Base-by-base conservation (phyloP, 2,329 filamentous ascomycete genomes). In the Pestalotiopsis fici region DNA sequence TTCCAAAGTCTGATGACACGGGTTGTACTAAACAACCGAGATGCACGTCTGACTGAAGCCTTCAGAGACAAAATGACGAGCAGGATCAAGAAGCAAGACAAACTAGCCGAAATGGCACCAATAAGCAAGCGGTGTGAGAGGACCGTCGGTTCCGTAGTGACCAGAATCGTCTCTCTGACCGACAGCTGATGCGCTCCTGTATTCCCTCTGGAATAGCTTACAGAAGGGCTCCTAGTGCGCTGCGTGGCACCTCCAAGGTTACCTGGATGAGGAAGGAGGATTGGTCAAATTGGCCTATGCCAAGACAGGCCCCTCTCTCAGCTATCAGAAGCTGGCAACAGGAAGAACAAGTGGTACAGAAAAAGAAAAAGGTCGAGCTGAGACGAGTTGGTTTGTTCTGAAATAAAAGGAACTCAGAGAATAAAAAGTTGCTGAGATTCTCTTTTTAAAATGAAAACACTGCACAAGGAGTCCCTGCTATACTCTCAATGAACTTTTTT, bases 211-310 rank as follows among this genome's bases (percentile, higher is more conserved):
- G 68, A 71, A 66, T 69, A 66, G 67, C 67, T 72, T 65, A 62
- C 57, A 35, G 57, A 35, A 61, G 59, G 64, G 67, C 15, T 66
- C 66, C 66, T 69, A 64, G 70, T 69, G 69, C 65, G 28, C 28
- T 57, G 31, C 27, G 68, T 67, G 71, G 21, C 70, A 74, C 18
- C n/a, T 69, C 67, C 69, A 67, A 74, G 74, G 73, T 69, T 70
- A 71, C 71, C 75, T 73, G 72, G 68, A 74, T 76, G 73, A 68
- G 75, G 74, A 75, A 77, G 76, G 76, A 77, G 73, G 70, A 70
- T 71, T 65, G 65, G 60, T 65, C 65, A 65, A 62, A 64, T 35
- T 61, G 55, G 27, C n/a, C 64, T 35, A 21, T 70, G 67, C 71
- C 71, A 71, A 75, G 67, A 73, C 71, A 69, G 63, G 71, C 72